Percentiles rank a stretch among this genome's conserved stretches.
Conservation (phyloP, 257 asterid genomes). For the Linderniella brevidens region DNA sequence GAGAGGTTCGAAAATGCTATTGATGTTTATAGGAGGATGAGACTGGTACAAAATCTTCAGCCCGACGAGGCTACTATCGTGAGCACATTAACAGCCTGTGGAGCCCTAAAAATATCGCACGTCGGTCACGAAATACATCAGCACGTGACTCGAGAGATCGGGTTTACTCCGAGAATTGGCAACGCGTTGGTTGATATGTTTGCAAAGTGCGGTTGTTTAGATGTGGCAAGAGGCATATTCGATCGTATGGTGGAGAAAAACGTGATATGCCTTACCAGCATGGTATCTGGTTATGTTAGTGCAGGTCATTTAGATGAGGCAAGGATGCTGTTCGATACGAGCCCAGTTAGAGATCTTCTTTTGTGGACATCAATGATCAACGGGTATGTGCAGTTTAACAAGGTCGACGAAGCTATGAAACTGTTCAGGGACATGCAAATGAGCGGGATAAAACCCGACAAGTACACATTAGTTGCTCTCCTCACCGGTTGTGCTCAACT, state of each 20-base stretch:
- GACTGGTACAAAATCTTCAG: slow-evolving; percentile 18
- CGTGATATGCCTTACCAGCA: slow-evolving; percentile 75
- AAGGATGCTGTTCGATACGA: slow-evolving; percentile 42
- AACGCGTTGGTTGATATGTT: slow-evolving; percentile 78
- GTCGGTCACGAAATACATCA: slow-evolving; percentile 58
- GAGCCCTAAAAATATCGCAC: slow-evolving; percentile 39
- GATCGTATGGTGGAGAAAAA: slow-evolving; percentile 37
- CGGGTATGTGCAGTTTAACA: slow-evolving; percentile 62
- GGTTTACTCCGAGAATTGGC: slow-evolving; percentile 38
- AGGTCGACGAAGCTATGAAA: slow-evolving; percentile 54
- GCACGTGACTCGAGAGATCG: slow-evolving; percentile 28
- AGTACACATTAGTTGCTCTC: slow-evolving; percentile 56
- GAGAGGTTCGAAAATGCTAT: slow-evolving; percentile 41
- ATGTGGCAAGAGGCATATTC: slow-evolving; percentile 44
- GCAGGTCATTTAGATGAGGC: slow-evolving; percentile 52
- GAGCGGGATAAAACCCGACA: slow-evolving; percentile 51
- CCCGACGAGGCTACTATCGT: slow-evolving; percentile 73
- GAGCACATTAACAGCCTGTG: slow-evolving; percentile 74
- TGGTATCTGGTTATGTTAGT: slow-evolving; percentile 55
- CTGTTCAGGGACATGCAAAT: slow-evolving; percentile 61
- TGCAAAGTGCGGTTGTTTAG: slow-evolving; percentile 69
- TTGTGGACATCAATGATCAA: slow-evolving; percentile 83
- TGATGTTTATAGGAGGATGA: slow-evolving; percentile 41
- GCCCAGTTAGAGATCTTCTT: slow-evolving; percentile 54
- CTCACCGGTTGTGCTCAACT: slow-evolving; percentile 80